These are phyloP conservation scores for Pyrus bretschneideri DNA, from an alignment of 306 rosid species.

Conservation along the genomic window DNA sequence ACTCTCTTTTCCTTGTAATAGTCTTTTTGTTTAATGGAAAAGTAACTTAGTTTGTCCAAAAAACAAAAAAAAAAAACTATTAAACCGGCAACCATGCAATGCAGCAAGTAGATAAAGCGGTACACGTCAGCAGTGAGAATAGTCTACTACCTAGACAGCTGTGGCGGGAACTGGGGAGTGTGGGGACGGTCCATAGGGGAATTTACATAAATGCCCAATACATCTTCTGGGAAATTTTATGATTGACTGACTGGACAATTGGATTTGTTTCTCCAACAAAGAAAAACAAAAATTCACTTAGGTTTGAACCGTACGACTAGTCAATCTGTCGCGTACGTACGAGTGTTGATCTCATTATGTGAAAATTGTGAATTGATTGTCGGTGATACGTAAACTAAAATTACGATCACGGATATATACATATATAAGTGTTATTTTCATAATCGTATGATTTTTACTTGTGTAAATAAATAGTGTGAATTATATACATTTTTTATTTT, in stretches of 20 bases:
- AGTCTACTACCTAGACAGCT: slow-evolving; percentile 3
- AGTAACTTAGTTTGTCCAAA: too few relatives aligned
- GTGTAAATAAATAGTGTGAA: too few relatives aligned
- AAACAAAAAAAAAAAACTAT: too few relatives aligned
- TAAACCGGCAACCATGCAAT: neutral
- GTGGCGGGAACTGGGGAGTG: neutral
- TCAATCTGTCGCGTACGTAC: neutral
- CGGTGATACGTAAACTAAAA: too few relatives aligned
- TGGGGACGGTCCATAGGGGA: neutral
- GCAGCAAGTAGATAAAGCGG: neutral
- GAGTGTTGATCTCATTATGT: neutral
- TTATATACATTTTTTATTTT: too few relatives aligned
- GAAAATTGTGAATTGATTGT: too few relatives aligned
- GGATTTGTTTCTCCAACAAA: neutral
- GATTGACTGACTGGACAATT: neutral
- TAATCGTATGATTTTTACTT: too few relatives aligned
- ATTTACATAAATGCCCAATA: slow-evolving; percentile 4
- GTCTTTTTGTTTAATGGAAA: too few relatives aligned
- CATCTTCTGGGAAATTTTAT: neutral
- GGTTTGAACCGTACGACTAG: neutral
- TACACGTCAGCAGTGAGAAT: neutral
- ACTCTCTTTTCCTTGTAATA: too few relatives aligned
- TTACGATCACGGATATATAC: too few relatives aligned
- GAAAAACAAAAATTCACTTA: neutral
- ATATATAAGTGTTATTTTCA: too few relatives aligned